Conservation (phyloP, 2,329 filamentous ascomycete genomes). For the Colletotrichum acutatum region DNA sequence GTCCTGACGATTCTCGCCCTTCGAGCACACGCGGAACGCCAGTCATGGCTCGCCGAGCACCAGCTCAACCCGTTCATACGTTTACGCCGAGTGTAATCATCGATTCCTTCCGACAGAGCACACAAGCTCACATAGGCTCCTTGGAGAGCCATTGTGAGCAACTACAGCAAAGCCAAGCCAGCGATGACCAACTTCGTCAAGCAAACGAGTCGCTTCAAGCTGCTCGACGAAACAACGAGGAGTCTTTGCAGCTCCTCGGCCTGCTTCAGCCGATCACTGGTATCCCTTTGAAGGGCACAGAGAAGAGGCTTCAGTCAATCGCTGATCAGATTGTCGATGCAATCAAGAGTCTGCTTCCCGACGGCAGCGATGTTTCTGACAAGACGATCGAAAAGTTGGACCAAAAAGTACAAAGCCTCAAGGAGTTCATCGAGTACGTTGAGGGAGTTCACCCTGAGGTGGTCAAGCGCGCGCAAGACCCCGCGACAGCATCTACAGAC, state of each 20-base stretch:
- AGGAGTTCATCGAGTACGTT: slow-evolving; percentile 32
- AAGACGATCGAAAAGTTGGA: slow-evolving; percentile 2
- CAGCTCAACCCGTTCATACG: slow-evolving; percentile 20
- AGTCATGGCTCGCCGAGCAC: slow-evolving; percentile 28
- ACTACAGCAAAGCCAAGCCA: slow-evolving; percentile 4
- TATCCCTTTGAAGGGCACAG: slow-evolving; percentile 26
- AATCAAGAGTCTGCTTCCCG: slow-evolving; percentile 6
- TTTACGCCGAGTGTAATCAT: slow-evolving; percentile 22
- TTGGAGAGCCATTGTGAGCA: slow-evolving; percentile 24
- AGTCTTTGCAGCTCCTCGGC: slow-evolving; percentile 12
- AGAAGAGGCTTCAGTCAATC: slow-evolving; percentile 26
- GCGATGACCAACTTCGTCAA: slow-evolving; percentile 4
- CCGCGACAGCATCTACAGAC: background rate
- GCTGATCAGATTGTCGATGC: slow-evolving; percentile 20
- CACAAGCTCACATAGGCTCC: slow-evolving; percentile 1
- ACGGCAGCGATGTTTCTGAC: background rate
- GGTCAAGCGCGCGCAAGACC: slow-evolving; percentile 20
- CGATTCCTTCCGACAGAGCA: slow-evolving; percentile 27
- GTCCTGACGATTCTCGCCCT: slow-evolving; percentile 22
- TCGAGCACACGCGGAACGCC: slow-evolving; percentile 26
- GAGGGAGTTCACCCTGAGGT: slow-evolving; percentile 31
- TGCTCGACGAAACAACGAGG: slow-evolving; percentile 3
- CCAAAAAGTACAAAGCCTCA: slow-evolving; percentile 26
- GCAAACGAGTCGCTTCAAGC: slow-evolving; percentile 7
- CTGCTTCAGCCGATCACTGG: slow-evolving; percentile 27